Evolutionary conservation across 2,329 filamentous ascomycete species (phyloP).

Genomic region (Biscogniauxia mediterranea): DNA sequence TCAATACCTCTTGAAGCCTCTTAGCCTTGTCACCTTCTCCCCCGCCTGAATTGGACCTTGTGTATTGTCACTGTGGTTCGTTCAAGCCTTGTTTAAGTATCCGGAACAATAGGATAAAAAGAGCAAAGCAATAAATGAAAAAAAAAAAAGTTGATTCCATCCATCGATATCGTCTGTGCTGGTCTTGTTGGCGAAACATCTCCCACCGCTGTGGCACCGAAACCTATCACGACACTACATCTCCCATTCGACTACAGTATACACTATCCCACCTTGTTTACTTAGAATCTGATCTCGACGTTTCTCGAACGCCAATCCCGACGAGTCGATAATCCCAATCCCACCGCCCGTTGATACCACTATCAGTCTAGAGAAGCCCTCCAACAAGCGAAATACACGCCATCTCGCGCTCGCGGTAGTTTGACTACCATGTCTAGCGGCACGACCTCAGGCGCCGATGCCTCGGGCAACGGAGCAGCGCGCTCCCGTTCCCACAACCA

Average conservation of each 20-base stretch:
- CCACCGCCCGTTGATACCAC: neutral
- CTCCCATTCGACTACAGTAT: neutral
- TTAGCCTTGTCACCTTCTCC: neutral
- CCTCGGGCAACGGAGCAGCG: conserved; percentile 38
- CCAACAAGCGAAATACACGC: neutral
- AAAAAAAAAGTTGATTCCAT: neutral
- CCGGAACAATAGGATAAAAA: no score
- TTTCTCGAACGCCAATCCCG: neutral
- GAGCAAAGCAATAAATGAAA: neutral
- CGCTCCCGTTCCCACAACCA: conserved; percentile 68
- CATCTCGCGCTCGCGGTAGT: conserved; percentile 1
- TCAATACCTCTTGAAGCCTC: neutral
- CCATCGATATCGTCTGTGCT: neutral
- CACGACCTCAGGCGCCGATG: conserved; percentile 53
- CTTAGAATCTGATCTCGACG: neutral
- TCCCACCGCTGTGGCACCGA: neutral
- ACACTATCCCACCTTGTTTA: neutral
- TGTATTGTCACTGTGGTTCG: neutral
- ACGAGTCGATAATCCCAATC: neutral
- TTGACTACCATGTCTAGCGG: conserved; percentile 45
- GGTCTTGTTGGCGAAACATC: neutral
- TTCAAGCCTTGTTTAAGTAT: neutral
- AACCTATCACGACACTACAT: neutral
- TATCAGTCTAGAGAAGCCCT: conserved; percentile 1
- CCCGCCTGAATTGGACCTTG: neutral